Evolutionary conservation across 169 alveolate species (phyloP).

Genomic region (Plasmodium cynomolgi): DNA sequence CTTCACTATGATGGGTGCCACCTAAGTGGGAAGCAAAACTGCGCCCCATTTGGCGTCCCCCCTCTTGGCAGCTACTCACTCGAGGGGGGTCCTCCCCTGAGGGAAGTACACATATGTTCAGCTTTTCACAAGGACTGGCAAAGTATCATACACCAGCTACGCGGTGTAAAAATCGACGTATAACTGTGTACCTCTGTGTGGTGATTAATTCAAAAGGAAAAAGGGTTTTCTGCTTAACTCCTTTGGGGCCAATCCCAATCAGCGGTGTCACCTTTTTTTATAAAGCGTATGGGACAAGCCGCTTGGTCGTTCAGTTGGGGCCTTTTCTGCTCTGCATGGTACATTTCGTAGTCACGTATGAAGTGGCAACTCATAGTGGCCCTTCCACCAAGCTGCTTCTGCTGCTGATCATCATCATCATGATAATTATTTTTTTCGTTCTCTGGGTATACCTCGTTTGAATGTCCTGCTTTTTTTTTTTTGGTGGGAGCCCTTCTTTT

Average conservation of each 20-base stretch:
- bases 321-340: conserved; percentile 13
- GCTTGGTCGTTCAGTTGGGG: background rate
- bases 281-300: conserved; percentile 30
- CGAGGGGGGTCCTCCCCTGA: too few species aligned
- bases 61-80: background rate
- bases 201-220: background rate
- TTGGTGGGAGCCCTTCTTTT: background rate
- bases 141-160: background rate
- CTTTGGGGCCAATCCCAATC: background rate
- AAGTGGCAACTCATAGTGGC: background rate
- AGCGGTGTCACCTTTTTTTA: conserved; percentile 12
- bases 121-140: background rate
- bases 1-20: background rate
- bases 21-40: background rate
- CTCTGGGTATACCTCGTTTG: background rate
- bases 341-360: conserved; percentile 23
- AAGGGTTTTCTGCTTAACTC: background rate
- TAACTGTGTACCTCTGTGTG: background rate
- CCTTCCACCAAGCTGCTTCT: background rate
- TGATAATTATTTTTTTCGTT: background rate
- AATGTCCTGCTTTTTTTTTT: background rate
- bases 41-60: background rate
- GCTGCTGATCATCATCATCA: background rate
- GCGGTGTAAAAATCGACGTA: background rate
- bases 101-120: background rate